Percentiles rank a stretch among this genome's conserved stretches.
phyloP scores from a whole-genome alignment of 192 early-diverging fungal genomes.

The Coemansia sp. region DNA sequence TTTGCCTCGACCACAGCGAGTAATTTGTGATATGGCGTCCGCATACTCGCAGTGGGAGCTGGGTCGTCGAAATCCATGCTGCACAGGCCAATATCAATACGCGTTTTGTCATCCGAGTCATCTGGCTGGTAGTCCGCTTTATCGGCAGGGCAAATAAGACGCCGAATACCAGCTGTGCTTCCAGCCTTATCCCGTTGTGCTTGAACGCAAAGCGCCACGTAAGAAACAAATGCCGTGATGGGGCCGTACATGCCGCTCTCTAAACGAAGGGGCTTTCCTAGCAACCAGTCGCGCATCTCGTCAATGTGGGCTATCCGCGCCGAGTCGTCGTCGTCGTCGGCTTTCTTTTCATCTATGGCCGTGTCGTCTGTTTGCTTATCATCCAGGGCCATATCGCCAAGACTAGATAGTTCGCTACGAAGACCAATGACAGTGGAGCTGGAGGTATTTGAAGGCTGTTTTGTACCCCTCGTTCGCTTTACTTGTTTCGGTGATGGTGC shows the following conservation, averaged over 20 bases:
- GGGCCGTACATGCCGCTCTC: background rate
- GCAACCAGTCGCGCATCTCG: background rate
- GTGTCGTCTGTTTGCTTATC: background rate
- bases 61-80: background rate
- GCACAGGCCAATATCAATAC: constrained; percentile 7
- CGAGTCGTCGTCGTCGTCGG: background rate
- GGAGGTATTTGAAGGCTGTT: background rate
- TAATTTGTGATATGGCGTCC: background rate
- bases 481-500: background rate
- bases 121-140: background rate
- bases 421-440: background rate
- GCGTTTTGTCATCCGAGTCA: background rate
- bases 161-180: background rate
- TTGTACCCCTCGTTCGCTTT: no score
- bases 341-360: background rate
- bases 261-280: background rate
- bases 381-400: background rate
- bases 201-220: background rate
- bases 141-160: background rate
- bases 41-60: background rate
- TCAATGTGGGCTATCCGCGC: background rate
- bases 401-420: background rate
- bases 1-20: constrained; percentile 7
- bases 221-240: background rate
- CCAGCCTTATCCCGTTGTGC: background rate